Evolutionary conservation across 176 grass and related monocot species (phyloP).

Genomic region (Themeda triandra): DNA sequence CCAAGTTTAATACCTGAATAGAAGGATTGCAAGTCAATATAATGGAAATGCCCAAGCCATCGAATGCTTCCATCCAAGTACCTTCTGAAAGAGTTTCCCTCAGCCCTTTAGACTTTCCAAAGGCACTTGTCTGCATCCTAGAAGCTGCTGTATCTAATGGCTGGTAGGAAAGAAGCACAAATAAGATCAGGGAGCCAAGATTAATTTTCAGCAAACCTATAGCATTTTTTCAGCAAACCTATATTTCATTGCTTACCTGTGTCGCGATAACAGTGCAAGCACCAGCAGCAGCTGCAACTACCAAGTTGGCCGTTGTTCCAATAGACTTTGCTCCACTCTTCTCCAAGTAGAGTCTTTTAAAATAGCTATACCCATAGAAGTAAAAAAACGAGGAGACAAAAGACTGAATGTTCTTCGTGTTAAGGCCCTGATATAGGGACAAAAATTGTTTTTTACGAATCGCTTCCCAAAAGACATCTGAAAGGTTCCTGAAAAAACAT

Average conservation of each 20-base stretch:
- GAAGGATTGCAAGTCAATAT: constrained; percentile 93
- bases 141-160: constrained; percentile 93
- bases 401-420: constrained; percentile 92
- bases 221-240: neutral
- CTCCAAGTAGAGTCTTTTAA: constrained; percentile 81
- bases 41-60: constrained; percentile 92
- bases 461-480: constrained; percentile 96
- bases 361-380: constrained; percentile 97
- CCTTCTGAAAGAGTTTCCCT: constrained; percentile 75
- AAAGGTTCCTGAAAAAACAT: constrained; percentile 68
- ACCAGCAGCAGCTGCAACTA: constrained; percentile 89
- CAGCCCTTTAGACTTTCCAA: constrained; percentile 91
- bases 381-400: constrained; percentile 93
- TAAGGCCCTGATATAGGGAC: constrained; percentile 92
- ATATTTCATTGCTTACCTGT: constrained; percentile 49
- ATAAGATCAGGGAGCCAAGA: constrained; percentile 18
- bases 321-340: constrained; percentile 82
- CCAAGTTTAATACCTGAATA: constrained; percentile 74
- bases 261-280: constrained; percentile 87
- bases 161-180: constrained; percentile 31
- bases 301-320: constrained; percentile 81
- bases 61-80: constrained; percentile 81
- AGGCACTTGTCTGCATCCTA: constrained; percentile 98
- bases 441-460: constrained; percentile 63
- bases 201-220: neutral